Base-by-base conservation (phyloP, 768 basidiomycete genomes). In the Suillus subaureus region DNA sequence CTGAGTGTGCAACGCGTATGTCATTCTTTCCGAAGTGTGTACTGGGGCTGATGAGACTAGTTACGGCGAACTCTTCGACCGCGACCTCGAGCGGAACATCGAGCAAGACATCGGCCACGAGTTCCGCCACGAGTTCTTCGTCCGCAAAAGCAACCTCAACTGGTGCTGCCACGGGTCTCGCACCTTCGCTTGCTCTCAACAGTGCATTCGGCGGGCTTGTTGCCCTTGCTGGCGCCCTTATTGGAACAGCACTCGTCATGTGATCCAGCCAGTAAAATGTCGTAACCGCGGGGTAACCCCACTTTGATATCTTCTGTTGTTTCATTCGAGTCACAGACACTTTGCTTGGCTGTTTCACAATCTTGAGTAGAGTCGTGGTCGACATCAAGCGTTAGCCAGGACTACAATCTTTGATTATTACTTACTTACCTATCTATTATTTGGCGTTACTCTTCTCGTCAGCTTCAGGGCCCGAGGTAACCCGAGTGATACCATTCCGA, bases 1-100 rank as follows among this genome's bases (percentile, higher is more conserved):
- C 43, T 5, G 66, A 81, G 65, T 84, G 84, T 69, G 77, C 62
- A n/a, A 1, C 18, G 3, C 0, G 75, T 75, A 52, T 28, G 73
- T 66, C 0, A n/a, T 47, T 43, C 39, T 33, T 26, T 37, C 43
- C 33, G 3, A 43, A 37, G 15, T 42, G 47, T 60, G 37, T 33
- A 31, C 23, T 55, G 60, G 62, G 6, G 35, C 66, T n/a, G 49
- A 66, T 51, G 56, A 52, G 28, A 21, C 7, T 15, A 64, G 66
- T 42, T 33, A 54, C 47, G 28, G n/a, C 26, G 18, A 26, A 3
- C 16, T n/a, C 47, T 49, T n/a, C 61, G 23, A 31, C 35, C 18
- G 1, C 54, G 2, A 45, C 65, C 18, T 9, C 43, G 43, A 45
- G 43, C 9, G 42, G 39, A 15, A 16, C 37, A 12, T 28, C 61